Evolutionary conservation across 2,329 filamentous ascomycete species (phyloP).

Genomic region (Fusarium subtropicale): DNA sequence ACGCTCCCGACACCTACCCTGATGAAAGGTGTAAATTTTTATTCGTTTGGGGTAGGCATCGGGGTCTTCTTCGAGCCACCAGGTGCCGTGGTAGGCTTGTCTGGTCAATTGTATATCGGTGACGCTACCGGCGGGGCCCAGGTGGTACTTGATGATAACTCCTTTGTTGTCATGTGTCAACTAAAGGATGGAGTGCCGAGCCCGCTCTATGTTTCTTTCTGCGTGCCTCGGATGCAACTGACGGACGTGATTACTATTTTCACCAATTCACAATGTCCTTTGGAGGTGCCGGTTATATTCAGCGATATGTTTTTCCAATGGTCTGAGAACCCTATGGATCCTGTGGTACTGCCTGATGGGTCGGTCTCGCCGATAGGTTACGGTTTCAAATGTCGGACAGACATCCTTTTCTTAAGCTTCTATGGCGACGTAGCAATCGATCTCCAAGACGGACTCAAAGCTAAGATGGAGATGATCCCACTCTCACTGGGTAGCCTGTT

Average conservation of each 20-base stretch:
- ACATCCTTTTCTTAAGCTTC: neutral
- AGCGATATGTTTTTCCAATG: neutral
- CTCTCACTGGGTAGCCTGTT: neutral
- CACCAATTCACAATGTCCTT: neutral
- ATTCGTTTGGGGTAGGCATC: neutral
- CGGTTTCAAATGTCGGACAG: neutral
- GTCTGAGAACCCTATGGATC: neutral
- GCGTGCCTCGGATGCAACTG: slow-evolving; percentile 6
- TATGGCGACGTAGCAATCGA: slow-evolving; percentile 4
- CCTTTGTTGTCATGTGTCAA: slow-evolving; percentile 1
- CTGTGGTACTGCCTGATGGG: neutral
- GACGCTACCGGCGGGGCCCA: neutral
- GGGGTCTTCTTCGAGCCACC: slow-evolving; percentile 2
- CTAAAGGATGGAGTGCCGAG: neutral
- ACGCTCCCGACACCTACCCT: neutral
- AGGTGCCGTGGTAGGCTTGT: neutral
- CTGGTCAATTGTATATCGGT: neutral
- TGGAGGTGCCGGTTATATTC: neutral
- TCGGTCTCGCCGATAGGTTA: slow-evolving; percentile 5
- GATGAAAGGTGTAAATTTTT: slow-evolving; percentile 5
- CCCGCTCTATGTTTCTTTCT: slow-evolving; percentile 1
- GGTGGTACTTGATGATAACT: neutral
- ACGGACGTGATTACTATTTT: neutral
- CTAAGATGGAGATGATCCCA: slow-evolving; percentile 1
- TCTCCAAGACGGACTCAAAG: neutral